phyloP scores from a whole-genome alignment of 2,329 filamentous ascomycete genomes.

The Penicillium nordicum region DNA sequence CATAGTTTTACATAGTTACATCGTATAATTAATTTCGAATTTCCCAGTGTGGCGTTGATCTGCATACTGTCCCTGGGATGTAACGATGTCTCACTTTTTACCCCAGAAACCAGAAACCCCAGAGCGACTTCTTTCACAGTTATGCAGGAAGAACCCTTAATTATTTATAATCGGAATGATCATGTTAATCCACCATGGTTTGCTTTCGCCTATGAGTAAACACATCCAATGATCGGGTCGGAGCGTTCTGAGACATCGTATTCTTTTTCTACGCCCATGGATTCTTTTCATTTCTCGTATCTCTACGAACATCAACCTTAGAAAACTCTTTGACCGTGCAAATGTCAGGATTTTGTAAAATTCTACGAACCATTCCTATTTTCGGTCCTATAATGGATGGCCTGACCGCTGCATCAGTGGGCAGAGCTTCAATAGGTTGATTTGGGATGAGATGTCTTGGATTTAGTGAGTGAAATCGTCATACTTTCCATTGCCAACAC shows the following conservation, averaged over 20 bases:
- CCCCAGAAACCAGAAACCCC: slow-evolving; percentile 5
- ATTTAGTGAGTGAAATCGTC: not conserved
- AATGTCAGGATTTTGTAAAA: slow-evolving; percentile 1
- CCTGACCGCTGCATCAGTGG: slow-evolving; percentile 2
- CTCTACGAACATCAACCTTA: not conserved
- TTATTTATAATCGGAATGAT: not conserved
- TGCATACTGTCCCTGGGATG: slow-evolving; percentile 13
- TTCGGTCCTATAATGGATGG: slow-evolving; percentile 3
- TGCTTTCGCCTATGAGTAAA: not conserved
- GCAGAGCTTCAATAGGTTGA: not conserved
- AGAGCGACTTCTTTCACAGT: not conserved
- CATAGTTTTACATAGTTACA: not conserved
- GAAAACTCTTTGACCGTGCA: not conserved
- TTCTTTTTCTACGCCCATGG: not conserved
- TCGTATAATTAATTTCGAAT: slow-evolving; percentile 1
- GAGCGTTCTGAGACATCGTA: slow-evolving; percentile 15
- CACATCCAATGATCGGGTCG: slow-evolving; percentile 3
- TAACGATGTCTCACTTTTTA: slow-evolving; percentile 22
- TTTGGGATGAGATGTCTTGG: slow-evolving; percentile 7
- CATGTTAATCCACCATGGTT: not conserved
- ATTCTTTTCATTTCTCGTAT: not conserved
- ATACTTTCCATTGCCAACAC: not conserved
- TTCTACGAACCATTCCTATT: not conserved
- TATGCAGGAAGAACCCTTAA: not conserved
- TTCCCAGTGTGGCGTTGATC: slow-evolving; percentile 1